Base-by-base conservation (phyloP, 352 stramenopile genomes). In the Phytopythium litorale region DNA sequence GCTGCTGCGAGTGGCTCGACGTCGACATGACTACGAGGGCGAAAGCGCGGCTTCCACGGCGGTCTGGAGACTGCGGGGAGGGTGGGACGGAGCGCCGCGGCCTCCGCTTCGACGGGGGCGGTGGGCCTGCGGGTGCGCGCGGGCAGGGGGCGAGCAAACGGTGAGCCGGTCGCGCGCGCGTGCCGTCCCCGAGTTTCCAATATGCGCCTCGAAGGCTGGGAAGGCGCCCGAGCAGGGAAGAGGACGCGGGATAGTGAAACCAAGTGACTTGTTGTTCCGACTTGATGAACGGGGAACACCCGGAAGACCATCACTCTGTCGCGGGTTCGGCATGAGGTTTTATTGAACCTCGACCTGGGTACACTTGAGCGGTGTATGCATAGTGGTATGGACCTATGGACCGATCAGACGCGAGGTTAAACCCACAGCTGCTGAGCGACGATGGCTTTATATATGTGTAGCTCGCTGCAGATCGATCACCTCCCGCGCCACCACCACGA, bases 1-100 rank as follows among this genome's bases (percentile, higher is more conserved):
- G 37, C 51, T 43, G 67, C 33, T 58, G 57, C 51, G 63, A 67
- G 63, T 50, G 48, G 25, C 23, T 37, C 5, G 48, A 35, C 5
- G 3, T 5, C 48, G 48, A 54, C 48, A 37, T 35, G 48, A 9
- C 33, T n/a, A n/a, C n/a, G 33, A 37, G 5, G 5, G 48, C 48
- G 25, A n/a, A 16, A 4, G 21, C 8, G 40, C 40, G 40, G 11
- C 11, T 48, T 48, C 42, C 42, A n/a, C n/a, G 23, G 23, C 23
- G 46, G 11, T n/a, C 3, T 30, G 46, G 6, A 11, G 12, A 4
- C 23, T 1, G 46, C 4, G 23, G 23, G 33, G 21, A 8, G 9
- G 13, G 21, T 13, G 5, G 23, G 4, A 9, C 12, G 23, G n/a
- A 13, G 46, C 46, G 21, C 46, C 23, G 23, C 11, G 46, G 4